A percentile compares a stretch with the other conserved stretches of the same genome.
These are phyloP conservation scores for Prunus padus DNA, from an alignment of 306 rosid species.

Conservation along the genomic window DNA sequence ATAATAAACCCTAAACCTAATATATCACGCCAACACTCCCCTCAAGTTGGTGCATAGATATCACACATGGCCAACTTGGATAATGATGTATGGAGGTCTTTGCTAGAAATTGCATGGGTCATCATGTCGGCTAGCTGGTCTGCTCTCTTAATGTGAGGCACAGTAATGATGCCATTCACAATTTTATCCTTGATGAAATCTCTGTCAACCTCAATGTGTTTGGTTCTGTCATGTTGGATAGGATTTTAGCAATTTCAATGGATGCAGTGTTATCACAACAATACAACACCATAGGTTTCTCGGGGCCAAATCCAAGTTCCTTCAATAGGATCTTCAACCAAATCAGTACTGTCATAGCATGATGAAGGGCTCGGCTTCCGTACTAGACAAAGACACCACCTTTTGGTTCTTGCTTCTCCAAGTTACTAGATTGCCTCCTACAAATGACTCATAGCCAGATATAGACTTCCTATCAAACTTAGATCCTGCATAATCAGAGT, in stretches of 20 bases:
- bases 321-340: too few relatives aligned
- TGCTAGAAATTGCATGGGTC: too few relatives aligned
- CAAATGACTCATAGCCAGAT: background rate
- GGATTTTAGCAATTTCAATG: background rate
- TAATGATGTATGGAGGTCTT: too few relatives aligned
- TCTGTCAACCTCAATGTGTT: background rate
- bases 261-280: background rate
- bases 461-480: background rate
- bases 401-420: background rate
- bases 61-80: too few relatives aligned
- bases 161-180: too few relatives aligned
- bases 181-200: too few relatives aligned
- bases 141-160: too few relatives aligned
- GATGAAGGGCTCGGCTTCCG: too few relatives aligned
- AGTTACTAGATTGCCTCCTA: background rate
- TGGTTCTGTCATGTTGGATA: background rate
- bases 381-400: background rate
- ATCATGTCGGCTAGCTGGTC: too few relatives aligned
- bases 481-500: background rate
- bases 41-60: too few relatives aligned
- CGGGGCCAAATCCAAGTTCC: background rate
- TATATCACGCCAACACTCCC: background rate
- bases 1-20: too few relatives aligned
- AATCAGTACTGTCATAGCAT: too few relatives aligned
- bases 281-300: background rate